phyloP scores from a whole-genome alignment of 1,139 yeast species.

The Magnusiomyces suaveolens region DNA sequence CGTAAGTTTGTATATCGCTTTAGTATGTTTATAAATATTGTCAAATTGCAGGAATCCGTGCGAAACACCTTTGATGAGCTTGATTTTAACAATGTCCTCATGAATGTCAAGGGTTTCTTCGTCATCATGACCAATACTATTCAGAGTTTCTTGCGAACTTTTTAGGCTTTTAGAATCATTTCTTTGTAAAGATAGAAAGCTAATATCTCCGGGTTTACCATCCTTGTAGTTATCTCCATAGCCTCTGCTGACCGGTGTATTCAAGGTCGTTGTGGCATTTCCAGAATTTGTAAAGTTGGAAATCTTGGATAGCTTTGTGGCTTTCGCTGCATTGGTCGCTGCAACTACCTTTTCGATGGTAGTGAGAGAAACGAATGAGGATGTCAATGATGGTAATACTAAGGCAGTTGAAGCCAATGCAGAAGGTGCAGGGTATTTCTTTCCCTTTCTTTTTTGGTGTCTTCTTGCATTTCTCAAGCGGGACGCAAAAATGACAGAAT shows the following conservation, averaged over 20 bases:
- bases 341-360: neutral
- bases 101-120: neutral
- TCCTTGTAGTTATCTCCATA: neutral
- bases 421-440: neutral
- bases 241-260: neutral
- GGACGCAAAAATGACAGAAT: constrained; percentile 23
- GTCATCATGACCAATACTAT: neutral
- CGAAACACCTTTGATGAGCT: constrained; percentile 35
- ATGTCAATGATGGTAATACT: neutral
- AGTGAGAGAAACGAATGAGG: neutral
- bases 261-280: neutral
- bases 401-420: neutral
- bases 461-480: constrained; percentile 31
- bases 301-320: neutral
- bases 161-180: neutral
- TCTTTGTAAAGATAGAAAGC: neutral
- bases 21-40: constrained; percentile 34
- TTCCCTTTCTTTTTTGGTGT: neutral
- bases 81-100: constrained; percentile 25
- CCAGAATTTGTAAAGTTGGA: neutral
- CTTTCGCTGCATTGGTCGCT: neutral
- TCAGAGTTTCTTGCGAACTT: neutral
- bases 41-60: constrained; percentile 41
- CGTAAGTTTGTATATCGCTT: constrained; percentile 14
- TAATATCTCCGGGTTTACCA: neutral